Evolutionary conservation across 2,329 filamentous ascomycete genomes (phyloP).

Genomic region (Calonectria honghensis): DNA sequence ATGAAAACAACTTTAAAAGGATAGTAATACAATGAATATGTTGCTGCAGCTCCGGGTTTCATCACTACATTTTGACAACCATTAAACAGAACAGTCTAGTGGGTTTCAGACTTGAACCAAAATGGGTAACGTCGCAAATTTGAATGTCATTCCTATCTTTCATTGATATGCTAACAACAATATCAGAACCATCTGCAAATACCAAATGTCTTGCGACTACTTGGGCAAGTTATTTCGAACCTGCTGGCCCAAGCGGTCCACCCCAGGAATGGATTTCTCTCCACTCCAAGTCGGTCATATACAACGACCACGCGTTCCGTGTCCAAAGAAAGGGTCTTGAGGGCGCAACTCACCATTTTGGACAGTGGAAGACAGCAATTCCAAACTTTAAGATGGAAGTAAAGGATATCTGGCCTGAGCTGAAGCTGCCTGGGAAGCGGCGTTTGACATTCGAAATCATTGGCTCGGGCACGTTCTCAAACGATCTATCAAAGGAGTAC

Average conservation of each 20-base stretch:
- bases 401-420: not conserved
- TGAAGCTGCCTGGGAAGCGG: not conserved
- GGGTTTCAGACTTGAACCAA: too few species aligned
- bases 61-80: too few species aligned
- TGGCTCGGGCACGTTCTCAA: not conserved
- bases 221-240: not conserved
- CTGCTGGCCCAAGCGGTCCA: not conserved
- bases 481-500: not conserved
- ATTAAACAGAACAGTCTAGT: too few species aligned
- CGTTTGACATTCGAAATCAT: not conserved
- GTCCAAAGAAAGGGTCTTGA: not conserved
- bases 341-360: not conserved
- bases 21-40: too few species aligned
- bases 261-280: not conserved
- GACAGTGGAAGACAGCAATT: not conserved
- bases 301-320: slow-evolving; percentile 7
- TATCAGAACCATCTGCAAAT: not conserved
- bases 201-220: not conserved
- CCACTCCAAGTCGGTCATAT: not conserved
- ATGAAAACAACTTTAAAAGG: too few species aligned
- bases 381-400: not conserved
- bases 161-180: not conserved
- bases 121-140: too few species aligned
- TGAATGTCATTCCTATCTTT: too few species aligned
- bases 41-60: too few species aligned